Percentiles rank a stretch among this genome's conserved stretches.
phyloP scores from a whole-genome alignment of 768 basidiomycete species.

The Trametes meyenii region DNA sequence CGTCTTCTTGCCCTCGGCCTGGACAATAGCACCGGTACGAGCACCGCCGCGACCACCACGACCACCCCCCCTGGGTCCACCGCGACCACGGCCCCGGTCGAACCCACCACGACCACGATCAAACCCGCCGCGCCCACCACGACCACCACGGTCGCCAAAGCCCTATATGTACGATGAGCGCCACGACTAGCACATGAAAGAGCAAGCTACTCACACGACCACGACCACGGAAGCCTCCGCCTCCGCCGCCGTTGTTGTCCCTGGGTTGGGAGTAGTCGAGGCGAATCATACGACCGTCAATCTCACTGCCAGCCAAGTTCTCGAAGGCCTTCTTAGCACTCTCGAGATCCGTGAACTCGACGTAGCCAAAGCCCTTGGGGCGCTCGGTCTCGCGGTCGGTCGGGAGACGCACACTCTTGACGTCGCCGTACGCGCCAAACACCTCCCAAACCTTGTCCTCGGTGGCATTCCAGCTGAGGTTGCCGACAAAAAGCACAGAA shows the following conservation, averaged over 20 bases:
- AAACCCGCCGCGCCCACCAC: constrained; percentile 43
- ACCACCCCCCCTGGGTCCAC: constrained; percentile 31
- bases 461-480: constrained; percentile 75
- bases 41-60: constrained; percentile 49
- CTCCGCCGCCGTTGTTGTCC: constrained; percentile 58
- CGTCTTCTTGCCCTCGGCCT: constrained; percentile 69
- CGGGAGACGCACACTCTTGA: constrained; percentile 87
- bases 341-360: constrained; percentile 86
- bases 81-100: constrained; percentile 41
- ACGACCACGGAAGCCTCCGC: constrained; percentile 34
- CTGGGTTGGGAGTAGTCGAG: constrained; percentile 88
- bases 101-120: constrained; percentile 47
- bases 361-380: constrained; percentile 96
- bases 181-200: background rate
- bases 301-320: constrained; percentile 67
- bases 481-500: constrained; percentile 85
- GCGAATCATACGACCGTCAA: constrained; percentile 80
- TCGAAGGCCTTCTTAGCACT: constrained; percentile 80
- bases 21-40: constrained; percentile 65
- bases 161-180: constrained; percentile 1
- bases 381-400: constrained; percentile 90
- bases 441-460: constrained; percentile 90
- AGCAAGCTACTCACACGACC: constrained; percentile 30
- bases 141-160: constrained; percentile 44
- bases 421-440: constrained; percentile 84